A percentile compares a stretch with the other conserved stretches of the same genome.
These are phyloP conservation scores for Thymus mandschuricus DNA, from an alignment of 257 asterid species.

Conservation along the genomic window DNA sequence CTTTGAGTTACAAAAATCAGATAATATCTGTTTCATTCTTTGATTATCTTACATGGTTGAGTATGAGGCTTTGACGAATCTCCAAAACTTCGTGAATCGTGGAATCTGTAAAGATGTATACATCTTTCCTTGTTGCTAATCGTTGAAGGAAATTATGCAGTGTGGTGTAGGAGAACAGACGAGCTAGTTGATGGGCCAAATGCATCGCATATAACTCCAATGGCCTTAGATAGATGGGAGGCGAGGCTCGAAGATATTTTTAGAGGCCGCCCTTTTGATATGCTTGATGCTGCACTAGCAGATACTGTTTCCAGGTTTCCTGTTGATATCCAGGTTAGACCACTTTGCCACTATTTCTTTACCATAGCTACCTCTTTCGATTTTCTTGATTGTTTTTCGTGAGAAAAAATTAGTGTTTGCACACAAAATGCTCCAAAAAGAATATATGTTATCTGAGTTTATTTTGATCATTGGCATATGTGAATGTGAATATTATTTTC, in stretches of 20 bases:
- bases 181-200: conserved; percentile 99
- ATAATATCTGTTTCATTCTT: neutral
- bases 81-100: no score
- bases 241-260: conserved; percentile 85
- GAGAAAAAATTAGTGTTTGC: neutral
- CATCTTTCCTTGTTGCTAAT: conserved; percentile 2
- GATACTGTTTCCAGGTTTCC: conserved; percentile 80
- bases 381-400: neutral
- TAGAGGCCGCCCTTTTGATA: conserved; percentile 87
- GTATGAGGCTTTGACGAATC: neutral
- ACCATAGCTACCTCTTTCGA: neutral
- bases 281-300: conserved; percentile 98
- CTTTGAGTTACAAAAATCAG: neutral
- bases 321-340: conserved; percentile 88
- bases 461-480: neutral
- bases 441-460: no score
- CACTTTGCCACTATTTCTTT: neutral
- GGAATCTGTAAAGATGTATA: no score
- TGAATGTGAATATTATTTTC: no score
- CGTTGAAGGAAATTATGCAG: conserved; percentile 39
- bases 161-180: conserved; percentile 98
- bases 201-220: conserved; percentile 94
- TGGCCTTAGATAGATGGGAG: conserved; percentile 95
- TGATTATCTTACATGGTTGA: neutral
- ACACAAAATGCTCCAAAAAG: no score